These are phyloP conservation scores for Medicago arabica DNA, from an alignment of 306 rosid species.

Conservation along the genomic window DNA sequence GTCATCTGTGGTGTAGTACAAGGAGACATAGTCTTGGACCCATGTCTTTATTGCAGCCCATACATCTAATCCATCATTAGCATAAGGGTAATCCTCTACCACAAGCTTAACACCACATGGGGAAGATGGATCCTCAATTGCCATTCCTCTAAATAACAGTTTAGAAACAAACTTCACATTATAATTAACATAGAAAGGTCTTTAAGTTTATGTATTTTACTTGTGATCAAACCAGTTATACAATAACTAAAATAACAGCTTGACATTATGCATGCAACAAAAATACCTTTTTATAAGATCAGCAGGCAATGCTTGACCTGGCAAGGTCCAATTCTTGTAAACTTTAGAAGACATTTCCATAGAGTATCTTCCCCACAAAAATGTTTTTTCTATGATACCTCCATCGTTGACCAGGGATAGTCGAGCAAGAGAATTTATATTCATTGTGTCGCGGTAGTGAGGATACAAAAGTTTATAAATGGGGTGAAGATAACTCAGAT, in stretches of 20 bases:
- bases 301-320: constrained; percentile 44
- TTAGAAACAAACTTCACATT: constrained; percentile 18
- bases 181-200: background rate
- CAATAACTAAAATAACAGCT: background rate
- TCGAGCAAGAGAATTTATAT: constrained; percentile 46
- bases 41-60: constrained; percentile 65
- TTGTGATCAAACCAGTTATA: background rate
- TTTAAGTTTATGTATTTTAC: background rate
- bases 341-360: constrained; percentile 44
- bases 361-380: constrained; percentile 43
- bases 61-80: constrained; percentile 62
- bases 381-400: constrained; percentile 44
- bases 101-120: constrained; percentile 62
- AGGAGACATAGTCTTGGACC: constrained; percentile 60
- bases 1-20: constrained; percentile 59
- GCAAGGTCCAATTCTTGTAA: constrained; percentile 45
- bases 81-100: constrained; percentile 69
- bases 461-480: constrained; percentile 44
- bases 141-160: constrained; percentile 62
- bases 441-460: constrained; percentile 55
- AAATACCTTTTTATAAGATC: constrained; percentile 49
- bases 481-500: constrained; percentile 42
- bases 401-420: constrained; percentile 29
- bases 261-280: background rate
- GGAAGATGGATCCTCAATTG: constrained; percentile 53